Conservation (phyloP, 1,139 yeast genomes). For the Ogataea hybrid region DNA sequence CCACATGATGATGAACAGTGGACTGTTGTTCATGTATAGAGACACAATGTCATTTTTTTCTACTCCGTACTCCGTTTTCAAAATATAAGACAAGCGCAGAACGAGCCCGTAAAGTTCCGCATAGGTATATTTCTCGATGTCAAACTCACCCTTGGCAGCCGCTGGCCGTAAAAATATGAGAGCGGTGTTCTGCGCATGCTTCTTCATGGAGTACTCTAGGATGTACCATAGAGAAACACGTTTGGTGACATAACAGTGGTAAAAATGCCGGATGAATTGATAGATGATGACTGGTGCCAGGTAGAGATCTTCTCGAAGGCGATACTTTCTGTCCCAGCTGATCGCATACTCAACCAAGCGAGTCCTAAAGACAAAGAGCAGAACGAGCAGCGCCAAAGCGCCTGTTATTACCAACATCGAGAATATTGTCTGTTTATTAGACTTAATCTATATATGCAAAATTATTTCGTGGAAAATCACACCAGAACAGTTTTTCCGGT, state of each 20-base stretch:
- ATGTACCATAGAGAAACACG: slow-evolving; percentile 27
- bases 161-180: slow-evolving; percentile 21
- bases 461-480: background rate
- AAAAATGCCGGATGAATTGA: slow-evolving; percentile 43
- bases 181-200: slow-evolving; percentile 18
- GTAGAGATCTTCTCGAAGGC: slow-evolving; percentile 52
- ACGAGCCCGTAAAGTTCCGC: slow-evolving; percentile 63
- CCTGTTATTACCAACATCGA: too few species aligned
- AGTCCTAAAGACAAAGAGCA: too few species aligned
- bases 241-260: slow-evolving; percentile 34
- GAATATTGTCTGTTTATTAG: background rate
- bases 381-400: too few species aligned
- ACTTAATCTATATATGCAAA: background rate
- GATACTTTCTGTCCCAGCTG: slow-evolving; percentile 37
- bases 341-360: background rate
- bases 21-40: slow-evolving; percentile 77
- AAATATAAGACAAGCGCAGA: slow-evolving; percentile 61
- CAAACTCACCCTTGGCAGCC: slow-evolving; percentile 35
- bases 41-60: slow-evolving; percentile 71
- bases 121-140: slow-evolving; percentile 65
- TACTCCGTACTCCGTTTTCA: slow-evolving; percentile 63
- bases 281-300: slow-evolving; percentile 44
- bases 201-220: slow-evolving; percentile 21
- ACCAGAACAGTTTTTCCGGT: background rate
- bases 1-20: slow-evolving; percentile 78